Conservation (phyloP, 2,329 filamentous ascomycete species). For the Cordyceps javanica region DNA sequence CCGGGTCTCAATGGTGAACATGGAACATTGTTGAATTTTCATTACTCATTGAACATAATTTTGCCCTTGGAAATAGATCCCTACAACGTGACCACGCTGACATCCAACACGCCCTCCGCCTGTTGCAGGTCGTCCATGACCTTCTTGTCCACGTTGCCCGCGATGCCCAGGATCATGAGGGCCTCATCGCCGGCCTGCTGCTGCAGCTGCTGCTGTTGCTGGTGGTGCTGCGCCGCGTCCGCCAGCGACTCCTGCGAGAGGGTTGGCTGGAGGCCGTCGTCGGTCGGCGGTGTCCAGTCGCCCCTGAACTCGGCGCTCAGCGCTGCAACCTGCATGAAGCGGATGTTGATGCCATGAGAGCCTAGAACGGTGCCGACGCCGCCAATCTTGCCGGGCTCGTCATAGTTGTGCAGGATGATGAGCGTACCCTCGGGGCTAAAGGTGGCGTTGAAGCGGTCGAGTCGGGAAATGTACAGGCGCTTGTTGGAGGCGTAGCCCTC, state of each 20-base stretch:
- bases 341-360: constrained; percentile 67
- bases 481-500: constrained; percentile 63
- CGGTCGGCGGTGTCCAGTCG: constrained; percentile 27
- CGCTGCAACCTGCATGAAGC: constrained; percentile 68
- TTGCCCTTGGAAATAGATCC: not conserved
- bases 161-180: constrained; percentile 74
- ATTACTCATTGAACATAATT: not conserved
- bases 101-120: constrained; percentile 49
- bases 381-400: constrained; percentile 76
- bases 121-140: constrained; percentile 43
- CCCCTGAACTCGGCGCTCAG: constrained; percentile 28
- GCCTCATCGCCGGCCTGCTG: constrained; percentile 49
- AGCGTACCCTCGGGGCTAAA: constrained; percentile 69
- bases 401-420: constrained; percentile 75
- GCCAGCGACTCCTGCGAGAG: constrained; percentile 28
- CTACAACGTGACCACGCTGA: constrained; percentile 44
- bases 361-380: constrained; percentile 68
- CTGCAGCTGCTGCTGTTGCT: not conserved
- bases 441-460: constrained; percentile 67
- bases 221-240: constrained; percentile 8
- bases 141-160: constrained; percentile 54
- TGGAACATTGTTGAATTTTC: not conserved
- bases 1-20: no score
- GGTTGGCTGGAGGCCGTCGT: constrained; percentile 18
- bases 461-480: constrained; percentile 61